Evolutionary conservation across 2,329 filamentous ascomycete species (phyloP), one percentile per base, ranked within the genome.

Genomic region (Penicillium sp.): DNA sequence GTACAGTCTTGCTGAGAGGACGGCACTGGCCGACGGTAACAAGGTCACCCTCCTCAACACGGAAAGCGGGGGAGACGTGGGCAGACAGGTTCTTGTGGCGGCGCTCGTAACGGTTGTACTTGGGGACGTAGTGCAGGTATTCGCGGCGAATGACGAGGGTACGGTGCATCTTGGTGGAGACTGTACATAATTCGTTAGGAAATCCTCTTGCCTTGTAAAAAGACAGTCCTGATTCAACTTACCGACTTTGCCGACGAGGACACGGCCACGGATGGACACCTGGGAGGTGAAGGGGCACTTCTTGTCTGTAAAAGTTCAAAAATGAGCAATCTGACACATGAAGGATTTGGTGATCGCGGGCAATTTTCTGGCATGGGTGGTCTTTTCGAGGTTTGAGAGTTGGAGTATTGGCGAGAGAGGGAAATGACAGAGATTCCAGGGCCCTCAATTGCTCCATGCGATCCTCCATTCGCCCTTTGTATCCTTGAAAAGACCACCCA

Each of bases 81-180:
- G 93, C 94, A 77, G 94, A 91, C 70, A 99, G 87, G 89, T 99
- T 99, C 90, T 97, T 97, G 91, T 99, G 94, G 81, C 94, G 88
- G 89, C 97, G 97, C 91, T 99, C 95, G 83, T 99, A 99, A 89
- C 94, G 91, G 80, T 90, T 86, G 89, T 99, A 99, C 87, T 99
- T 99, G 82, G 93, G 93, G 80, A 99, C 90, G 85, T 91, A 99
- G 87, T 99, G 94, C 66, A 99, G 91, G 87, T 99, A 99, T 87
- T 99, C 94, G 83, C 94, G 89, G 81, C 94, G 94, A 87, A 99
- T 95, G 84, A 99, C 89, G 80, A 97, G 84, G 76, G 94, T 99
- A 84, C 94, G 91, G 90, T 99, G 94, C 94, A 99, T 99, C 91
- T 99, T 99, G 84, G 94, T 99, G 75, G 93, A 97, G 78, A 97